A percentile compares a stretch with the other conserved stretches of the same genome.
Conservation (phyloP, 352 stramenopile genomes). For the Globisporangium irregulare region DNA sequence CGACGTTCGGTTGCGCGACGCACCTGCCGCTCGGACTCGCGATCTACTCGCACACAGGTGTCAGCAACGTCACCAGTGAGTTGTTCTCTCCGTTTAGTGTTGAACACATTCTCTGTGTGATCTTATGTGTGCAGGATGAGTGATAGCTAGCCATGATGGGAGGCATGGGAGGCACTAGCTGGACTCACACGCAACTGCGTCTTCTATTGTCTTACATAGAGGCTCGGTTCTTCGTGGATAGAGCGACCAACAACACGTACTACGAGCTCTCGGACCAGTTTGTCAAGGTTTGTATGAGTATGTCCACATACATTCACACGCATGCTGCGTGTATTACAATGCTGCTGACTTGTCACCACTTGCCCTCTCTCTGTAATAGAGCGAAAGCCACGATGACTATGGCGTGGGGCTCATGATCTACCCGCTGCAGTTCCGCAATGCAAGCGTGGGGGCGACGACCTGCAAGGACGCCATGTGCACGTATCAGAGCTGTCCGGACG, state of each 20-base stretch:
- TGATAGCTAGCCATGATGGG: neutral
- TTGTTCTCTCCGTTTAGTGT: neutral
- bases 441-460: neutral
- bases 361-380: neutral
- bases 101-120: neutral
- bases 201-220: neutral
- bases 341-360: neutral
- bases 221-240: neutral
- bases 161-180: neutral
- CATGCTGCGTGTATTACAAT: neutral
- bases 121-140: neutral
- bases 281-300: neutral
- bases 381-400: neutral
- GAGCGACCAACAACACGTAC: neutral
- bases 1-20: slow-evolving; percentile 11
- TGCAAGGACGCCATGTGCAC: neutral
- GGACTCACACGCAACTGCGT: neutral
- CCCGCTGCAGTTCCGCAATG: neutral
- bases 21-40: slow-evolving; percentile 5
- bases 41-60: slow-evolving; percentile 14
- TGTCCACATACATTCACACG: neutral
- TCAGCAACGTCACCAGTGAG: slow-evolving; percentile 15
- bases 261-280: neutral
- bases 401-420: neutral
- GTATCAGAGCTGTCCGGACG: neutral